Percentiles rank a stretch among this genome's conserved stretches.
phyloP scores from a whole-genome alignment of 2,329 filamentous ascomycete genomes.

The Lachnellula suecica region DNA sequence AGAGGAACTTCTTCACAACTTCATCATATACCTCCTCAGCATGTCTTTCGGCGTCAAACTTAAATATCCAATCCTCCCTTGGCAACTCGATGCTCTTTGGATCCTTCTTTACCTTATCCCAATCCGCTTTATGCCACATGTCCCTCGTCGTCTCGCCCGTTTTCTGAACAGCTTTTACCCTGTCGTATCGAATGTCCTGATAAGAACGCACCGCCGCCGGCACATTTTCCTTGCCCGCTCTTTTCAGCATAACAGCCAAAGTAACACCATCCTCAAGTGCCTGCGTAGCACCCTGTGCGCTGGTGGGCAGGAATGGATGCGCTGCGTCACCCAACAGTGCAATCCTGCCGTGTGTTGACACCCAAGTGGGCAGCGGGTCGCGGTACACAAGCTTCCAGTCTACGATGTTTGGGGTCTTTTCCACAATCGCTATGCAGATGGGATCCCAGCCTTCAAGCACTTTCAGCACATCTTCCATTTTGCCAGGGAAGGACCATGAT shows the following conservation, averaged over 20 bases:
- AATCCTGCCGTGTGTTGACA: conserved; percentile 28
- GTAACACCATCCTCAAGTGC: conserved; percentile 40
- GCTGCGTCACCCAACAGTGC: conserved; percentile 62
- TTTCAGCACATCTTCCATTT: conserved; percentile 23
- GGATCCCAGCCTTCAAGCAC: conserved; percentile 26
- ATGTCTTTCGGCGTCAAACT: conserved; percentile 25
- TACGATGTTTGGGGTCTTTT: conserved; percentile 24
- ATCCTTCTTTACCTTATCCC: conserved; percentile 22
- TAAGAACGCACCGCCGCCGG: conserved; percentile 15
- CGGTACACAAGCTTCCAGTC: conserved; percentile 34
- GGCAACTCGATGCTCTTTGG: conserved; percentile 21
- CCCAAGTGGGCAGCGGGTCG: conserved; percentile 31
- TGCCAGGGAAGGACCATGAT: conserved; percentile 37
- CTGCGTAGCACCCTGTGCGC: conserved; percentile 60
- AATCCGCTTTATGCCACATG: conserved; percentile 26
- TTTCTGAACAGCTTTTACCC: conserved; percentile 24
- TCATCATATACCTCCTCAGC: conserved; percentile 22
- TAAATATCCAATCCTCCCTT: conserved; percentile 21
- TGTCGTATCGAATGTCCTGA: conserved; percentile 22
- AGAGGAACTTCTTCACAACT: conserved; percentile 9
- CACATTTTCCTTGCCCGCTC: conserved; percentile 20
- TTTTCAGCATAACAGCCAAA: conserved; percentile 33
- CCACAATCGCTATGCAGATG: conserved; percentile 19
- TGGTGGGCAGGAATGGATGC: conserved; percentile 68
- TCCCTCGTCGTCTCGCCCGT: conserved; percentile 23